These are phyloP conservation scores for Saccharomycopsis javanensis DNA, from an alignment of 805 yeast species.

Conservation along the genomic window DNA sequence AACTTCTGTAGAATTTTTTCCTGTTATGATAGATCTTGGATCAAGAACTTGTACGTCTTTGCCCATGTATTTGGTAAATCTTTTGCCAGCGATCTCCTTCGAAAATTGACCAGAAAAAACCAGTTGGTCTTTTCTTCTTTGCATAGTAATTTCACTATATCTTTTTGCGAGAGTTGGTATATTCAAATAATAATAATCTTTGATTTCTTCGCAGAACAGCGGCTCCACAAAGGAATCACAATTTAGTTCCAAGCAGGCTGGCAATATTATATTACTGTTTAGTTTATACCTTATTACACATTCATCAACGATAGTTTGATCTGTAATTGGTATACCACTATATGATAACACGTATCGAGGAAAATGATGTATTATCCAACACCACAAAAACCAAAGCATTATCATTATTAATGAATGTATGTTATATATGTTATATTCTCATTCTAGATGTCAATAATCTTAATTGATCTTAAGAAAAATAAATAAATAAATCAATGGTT, in stretches of 20 bases:
- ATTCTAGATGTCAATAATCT: too few species aligned
- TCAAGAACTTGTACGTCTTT: constrained; percentile 8
- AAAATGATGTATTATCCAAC: background rate
- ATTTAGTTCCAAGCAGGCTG: background rate
- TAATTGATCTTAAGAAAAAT: too few species aligned
- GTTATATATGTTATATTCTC: background rate
- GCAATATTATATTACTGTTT: background rate
- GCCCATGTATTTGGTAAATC: constrained; percentile 1
- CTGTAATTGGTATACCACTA: background rate
- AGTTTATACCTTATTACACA: background rate
- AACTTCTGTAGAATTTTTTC: constrained; percentile 13
- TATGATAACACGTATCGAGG: background rate
- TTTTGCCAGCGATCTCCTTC: background rate
- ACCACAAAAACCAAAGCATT: background rate
- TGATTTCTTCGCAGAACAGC: background rate
- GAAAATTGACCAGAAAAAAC: background rate
- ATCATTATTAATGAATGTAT: background rate
- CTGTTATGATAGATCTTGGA: constrained; percentile 7
- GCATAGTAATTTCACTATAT: background rate
- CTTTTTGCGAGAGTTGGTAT: background rate
- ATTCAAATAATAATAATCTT: background rate
- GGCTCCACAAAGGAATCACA: background rate
- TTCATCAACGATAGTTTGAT: background rate
- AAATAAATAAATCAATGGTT: too few species aligned
- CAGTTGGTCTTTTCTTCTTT: background rate